phyloP scores from a whole-genome alignment of 371 early-diverging fungal genomes.

The Mortierella sp. region DNA sequence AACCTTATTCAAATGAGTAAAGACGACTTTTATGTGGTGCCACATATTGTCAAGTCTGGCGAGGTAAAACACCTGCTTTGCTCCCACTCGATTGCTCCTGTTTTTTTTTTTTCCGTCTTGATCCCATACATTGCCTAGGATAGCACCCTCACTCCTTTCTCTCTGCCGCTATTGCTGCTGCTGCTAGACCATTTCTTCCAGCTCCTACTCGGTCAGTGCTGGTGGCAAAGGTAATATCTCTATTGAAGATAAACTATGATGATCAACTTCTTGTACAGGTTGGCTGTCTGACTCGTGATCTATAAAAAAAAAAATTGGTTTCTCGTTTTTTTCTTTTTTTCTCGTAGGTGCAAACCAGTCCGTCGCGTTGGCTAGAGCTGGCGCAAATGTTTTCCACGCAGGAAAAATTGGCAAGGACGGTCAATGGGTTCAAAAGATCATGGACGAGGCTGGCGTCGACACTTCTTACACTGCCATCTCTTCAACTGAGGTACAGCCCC shows the following conservation, averaged over 20 bases:
- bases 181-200: constrained; percentile 76
- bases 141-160: not conserved
- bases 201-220: constrained; percentile 68
- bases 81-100: not conserved
- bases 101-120: not conserved
- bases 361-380: constrained; percentile 81
- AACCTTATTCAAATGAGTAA: not conserved
- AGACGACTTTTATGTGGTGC: constrained; percentile 85
- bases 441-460: constrained; percentile 65
- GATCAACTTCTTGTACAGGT: too few relatives aligned
- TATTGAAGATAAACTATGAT: not conserved
- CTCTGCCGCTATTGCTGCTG: not conserved
- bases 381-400: constrained; percentile 74
- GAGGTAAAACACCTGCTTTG: constrained; percentile 57
- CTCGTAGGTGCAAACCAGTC: constrained; percentile 83
- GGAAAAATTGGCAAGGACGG: constrained; percentile 93
- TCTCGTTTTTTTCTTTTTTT: not conserved
- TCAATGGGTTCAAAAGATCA: constrained; percentile 73
- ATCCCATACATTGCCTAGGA: not conserved
- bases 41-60: constrained; percentile 83
- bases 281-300: not conserved
- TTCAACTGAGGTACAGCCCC: constrained; percentile 41
- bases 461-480: constrained; percentile 55
- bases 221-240: constrained; percentile 85
- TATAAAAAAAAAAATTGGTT: not conserved